These are phyloP conservation scores for Pestalotiopsis sp. DNA, from an alignment of 2,329 filamentous ascomycete species.

Conservation along the genomic window DNA sequence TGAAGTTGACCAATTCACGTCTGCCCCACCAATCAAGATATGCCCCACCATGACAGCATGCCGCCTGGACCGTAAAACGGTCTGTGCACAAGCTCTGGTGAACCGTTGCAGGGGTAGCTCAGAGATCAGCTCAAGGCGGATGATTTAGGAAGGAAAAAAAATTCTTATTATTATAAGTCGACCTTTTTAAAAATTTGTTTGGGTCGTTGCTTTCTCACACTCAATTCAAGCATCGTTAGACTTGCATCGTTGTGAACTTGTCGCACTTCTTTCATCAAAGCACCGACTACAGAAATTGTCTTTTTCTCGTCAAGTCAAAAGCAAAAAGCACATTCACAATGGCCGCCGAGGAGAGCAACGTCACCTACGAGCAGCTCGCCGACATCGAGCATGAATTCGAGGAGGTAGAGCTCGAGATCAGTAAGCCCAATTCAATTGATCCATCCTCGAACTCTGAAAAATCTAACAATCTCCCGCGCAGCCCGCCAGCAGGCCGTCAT, in stretches of 20 bases:
- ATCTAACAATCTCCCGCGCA: constrained; percentile 35
- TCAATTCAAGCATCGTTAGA: neutral
- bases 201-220: neutral
- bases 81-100: neutral
- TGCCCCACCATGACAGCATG: neutral
- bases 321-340: neutral
- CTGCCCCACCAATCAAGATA: neutral
- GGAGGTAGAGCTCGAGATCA: constrained; percentile 78
- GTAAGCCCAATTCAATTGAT: constrained; percentile 55
- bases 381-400: constrained; percentile 84
- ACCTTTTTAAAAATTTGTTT: neutral
- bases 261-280: neutral
- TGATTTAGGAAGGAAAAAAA: neutral
- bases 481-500: constrained; percentile 75
- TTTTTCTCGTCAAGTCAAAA: neutral
- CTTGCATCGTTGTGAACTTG: neutral
- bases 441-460: neutral
- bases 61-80: neutral
- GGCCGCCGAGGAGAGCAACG: constrained; percentile 20
- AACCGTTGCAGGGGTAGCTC: neutral
- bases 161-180: neutral
- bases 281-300: neutral
- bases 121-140: neutral
- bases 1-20: neutral
- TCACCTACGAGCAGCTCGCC: constrained; percentile 76